Conservation (phyloP, 2,329 filamentous ascomycete genomes). For the Aspergillus tanneri region DNA sequence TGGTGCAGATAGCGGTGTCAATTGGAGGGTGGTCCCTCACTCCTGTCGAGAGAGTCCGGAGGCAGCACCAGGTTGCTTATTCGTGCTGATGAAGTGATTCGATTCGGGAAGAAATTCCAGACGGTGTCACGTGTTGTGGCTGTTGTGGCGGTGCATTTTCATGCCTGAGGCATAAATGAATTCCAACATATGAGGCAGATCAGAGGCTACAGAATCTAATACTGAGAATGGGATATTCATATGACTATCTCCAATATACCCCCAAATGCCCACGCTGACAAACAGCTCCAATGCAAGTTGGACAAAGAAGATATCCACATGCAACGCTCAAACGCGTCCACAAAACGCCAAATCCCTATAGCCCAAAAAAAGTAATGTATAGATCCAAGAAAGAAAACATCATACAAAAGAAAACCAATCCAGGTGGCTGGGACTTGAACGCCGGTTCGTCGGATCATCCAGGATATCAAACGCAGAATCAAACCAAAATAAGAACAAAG, state of each 20-base stretch:
- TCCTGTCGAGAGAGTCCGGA: too few species aligned
- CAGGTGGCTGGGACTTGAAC: slow-evolving; percentile 12
- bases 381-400: slow-evolving; percentile 13
- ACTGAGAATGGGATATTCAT: too few species aligned
- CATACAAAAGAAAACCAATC: slow-evolving; percentile 20
- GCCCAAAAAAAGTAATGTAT: slow-evolving; percentile 12
- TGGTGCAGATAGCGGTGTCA: too few species aligned
- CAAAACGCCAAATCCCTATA: slow-evolving; percentile 14
- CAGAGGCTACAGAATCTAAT: too few species aligned
- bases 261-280: slow-evolving; percentile 1
- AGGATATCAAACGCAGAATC: slow-evolving; percentile 26
- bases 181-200: too few species aligned
- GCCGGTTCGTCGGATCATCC: slow-evolving; percentile 26
- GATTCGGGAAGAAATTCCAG: slow-evolving; percentile 34
- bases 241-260: not conserved
- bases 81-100: slow-evolving; percentile 14
- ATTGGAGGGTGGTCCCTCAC: too few species aligned
- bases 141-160: not conserved
- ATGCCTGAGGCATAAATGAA: too few species aligned
- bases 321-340: slow-evolving; percentile 18
- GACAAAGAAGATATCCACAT: slow-evolving; percentile 10
- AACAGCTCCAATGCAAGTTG: slow-evolving; percentile 12
- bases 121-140: slow-evolving; percentile 31
- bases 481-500: slow-evolving; percentile 23
- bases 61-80: too few species aligned